Percentiles rank a stretch among this genome's conserved stretches.
phyloP scores from a whole-genome alignment of 345 rosid genomes.

The Rhodamnia rubescens region DNA sequence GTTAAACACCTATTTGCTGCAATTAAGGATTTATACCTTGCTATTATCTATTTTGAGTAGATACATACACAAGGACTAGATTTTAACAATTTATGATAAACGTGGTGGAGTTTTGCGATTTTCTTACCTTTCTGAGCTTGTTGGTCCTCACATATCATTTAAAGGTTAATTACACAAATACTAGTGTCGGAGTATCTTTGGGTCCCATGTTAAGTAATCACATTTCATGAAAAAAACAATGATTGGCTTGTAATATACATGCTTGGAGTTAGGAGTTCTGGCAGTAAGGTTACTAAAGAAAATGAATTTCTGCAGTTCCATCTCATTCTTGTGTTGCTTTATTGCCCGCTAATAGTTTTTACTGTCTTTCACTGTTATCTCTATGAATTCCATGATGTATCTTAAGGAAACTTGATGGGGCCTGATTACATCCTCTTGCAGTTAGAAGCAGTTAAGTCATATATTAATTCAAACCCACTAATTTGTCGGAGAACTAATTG shows the following conservation, averaged over 20 bases:
- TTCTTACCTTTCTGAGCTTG: background rate
- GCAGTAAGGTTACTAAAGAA: background rate
- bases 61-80: background rate
- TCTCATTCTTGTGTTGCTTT: background rate
- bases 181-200: background rate
- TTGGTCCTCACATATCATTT: background rate
- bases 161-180: background rate
- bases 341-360: background rate
- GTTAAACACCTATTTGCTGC: background rate
- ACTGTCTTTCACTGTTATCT: background rate
- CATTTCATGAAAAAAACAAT: background rate
- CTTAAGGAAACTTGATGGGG: background rate
- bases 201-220: background rate
- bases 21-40: background rate
- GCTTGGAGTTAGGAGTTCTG: background rate
- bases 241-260: background rate
- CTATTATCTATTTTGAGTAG: background rate
- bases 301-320: background rate
- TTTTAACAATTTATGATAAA: background rate
- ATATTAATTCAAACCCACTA: background rate
- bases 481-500: background rate
- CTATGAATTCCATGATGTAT: background rate
- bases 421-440: background rate
- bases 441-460: background rate
- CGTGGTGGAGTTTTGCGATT: background rate